phyloP scores from a whole-genome alignment of 305 asterid species.

The Plantago rigida region DNA sequence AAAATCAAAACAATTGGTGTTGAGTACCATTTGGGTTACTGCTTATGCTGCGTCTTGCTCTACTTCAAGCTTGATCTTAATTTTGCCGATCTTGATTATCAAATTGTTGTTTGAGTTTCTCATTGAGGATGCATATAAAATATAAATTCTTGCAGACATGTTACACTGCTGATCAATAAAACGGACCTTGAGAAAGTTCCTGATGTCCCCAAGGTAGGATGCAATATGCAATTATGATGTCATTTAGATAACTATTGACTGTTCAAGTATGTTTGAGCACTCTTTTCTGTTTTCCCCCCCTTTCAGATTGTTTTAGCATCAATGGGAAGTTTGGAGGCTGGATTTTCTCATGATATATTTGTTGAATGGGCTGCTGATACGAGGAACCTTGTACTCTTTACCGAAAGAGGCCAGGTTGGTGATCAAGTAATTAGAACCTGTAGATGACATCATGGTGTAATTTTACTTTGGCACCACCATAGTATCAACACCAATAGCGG shows the following conservation, averaged over 20 bases:
- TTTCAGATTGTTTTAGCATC: conserved; percentile 82
- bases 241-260: conserved; percentile 26
- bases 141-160: conserved; percentile 49
- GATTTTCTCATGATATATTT: conserved; percentile 88
- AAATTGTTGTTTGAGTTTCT: conserved; percentile 24
- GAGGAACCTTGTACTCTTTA: conserved; percentile 87
- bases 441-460: too few relatives aligned
- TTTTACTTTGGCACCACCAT: too few relatives aligned
- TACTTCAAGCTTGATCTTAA: conserved; percentile 9
- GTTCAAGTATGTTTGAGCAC: conserved; percentile 19
- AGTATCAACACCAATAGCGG: too few relatives aligned
- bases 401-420: conserved; percentile 95
- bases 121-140: conserved; percentile 25
- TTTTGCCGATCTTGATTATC: conserved; percentile 14
- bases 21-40: conserved; percentile 8
- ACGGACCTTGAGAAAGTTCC: conserved; percentile 72
- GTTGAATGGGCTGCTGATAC: conserved; percentile 95
- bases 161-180: conserved; percentile 59
- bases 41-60: conserved; percentile 11
- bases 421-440: conserved; percentile 11
- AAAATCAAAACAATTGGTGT: background rate
- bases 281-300: background rate
- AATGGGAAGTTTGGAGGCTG: conserved; percentile 93
- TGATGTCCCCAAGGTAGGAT: conserved; percentile 75
- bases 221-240: conserved; percentile 19